Evolutionary conservation across 768 basidiomycete species (phyloP), one percentile per base, ranked within the genome.

Genomic region (Vishniacozyma victoriae): DNA sequence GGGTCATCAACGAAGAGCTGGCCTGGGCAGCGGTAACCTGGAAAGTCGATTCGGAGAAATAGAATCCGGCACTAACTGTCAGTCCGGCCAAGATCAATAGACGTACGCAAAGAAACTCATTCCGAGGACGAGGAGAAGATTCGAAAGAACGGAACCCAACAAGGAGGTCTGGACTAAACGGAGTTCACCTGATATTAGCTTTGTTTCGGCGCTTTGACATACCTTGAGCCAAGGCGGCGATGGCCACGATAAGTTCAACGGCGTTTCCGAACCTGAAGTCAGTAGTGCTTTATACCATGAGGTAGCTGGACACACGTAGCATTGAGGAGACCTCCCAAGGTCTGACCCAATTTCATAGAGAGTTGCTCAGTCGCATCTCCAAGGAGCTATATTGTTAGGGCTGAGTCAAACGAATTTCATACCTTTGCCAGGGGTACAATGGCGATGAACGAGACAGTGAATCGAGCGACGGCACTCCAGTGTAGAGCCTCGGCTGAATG

Each of bases 161-260:
- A 93, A 82, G 29, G 89, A 91, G 23, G 87, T 91, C 72, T 95
- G 89, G 2, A 95, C 91, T 61, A 95, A 85, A 27, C 86, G 82
- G 15, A 91, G 76, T 72, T 95, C 78, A 46, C 80, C 86, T 85
- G 60, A 19, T 15, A 46, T 50, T 23, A 48, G 42, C 11, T 36
- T 16, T 7, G 16, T 29, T 2, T 36, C 1, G 37, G 39, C n/a
- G 16, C 18, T 18, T 16, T 6, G 12, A 63, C 72, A 46, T 47
- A 85, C 85, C 82, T 76, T 87, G 84, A 7, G 82, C 63, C 15
- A 95, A 75, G 25, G 90, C 90, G 43, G 86, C 85, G 52, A 93
- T 74, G 35, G 87, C 89, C 29, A 92, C 87, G 54, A 90, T 90
- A 41, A 90, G 86, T 69, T 91, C 88, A 37, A 89, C 85, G 24